Evolutionary conservation across 371 early-diverging fungal genomes (phyloP).

Genomic region (Thermomucor indicae-seudaticae): DNA sequence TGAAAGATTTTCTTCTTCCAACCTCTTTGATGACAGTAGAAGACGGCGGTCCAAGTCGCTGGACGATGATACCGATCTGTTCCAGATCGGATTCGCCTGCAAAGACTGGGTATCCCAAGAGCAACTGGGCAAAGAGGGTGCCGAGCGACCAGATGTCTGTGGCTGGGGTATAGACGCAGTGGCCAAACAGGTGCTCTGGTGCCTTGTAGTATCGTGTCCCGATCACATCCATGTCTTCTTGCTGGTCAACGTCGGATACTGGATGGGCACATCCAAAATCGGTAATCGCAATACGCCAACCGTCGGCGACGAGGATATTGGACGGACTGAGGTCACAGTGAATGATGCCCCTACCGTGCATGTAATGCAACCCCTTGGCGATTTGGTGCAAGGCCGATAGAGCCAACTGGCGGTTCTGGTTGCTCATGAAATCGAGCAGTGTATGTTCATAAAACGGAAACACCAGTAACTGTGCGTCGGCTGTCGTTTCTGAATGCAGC

Average conservation of each 20-base stretch:
- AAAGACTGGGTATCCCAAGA: slow-evolving; percentile 29
- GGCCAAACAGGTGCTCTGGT: slow-evolving; percentile 44
- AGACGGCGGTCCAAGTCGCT: slow-evolving; percentile 29
- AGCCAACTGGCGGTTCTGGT: slow-evolving; percentile 9
- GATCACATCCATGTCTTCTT: slow-evolving; percentile 20
- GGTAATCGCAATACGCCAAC: slow-evolving; percentile 60
- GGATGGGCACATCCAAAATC: slow-evolving; percentile 80
- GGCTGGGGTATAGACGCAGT: slow-evolving; percentile 23
- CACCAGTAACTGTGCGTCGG: slow-evolving; percentile 12
- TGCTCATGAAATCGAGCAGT: slow-evolving; percentile 2
- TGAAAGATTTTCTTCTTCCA: slow-evolving; percentile 8
- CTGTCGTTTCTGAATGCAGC: slow-evolving; percentile 13
- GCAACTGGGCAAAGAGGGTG: slow-evolving; percentile 22
- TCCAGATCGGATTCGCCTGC: slow-evolving; percentile 40
- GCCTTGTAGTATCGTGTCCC: slow-evolving; percentile 48
- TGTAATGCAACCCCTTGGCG: slow-evolving; percentile 52
- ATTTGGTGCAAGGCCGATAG: slow-evolving; percentile 35
- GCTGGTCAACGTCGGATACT: not conserved
- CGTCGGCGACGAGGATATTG: slow-evolving; percentile 59
- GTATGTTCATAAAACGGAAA: slow-evolving; percentile 29
- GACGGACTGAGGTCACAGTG: slow-evolving; percentile 77
- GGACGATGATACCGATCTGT: slow-evolving; percentile 34
- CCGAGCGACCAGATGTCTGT: slow-evolving; percentile 49
- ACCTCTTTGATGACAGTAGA: slow-evolving; percentile 15
- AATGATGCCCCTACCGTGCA: slow-evolving; percentile 59